Percentiles rank a stretch among this genome's conserved stretches.
Conservation (phyloP, 306 rosid genomes). For the Pyrus pyrifolia region DNA sequence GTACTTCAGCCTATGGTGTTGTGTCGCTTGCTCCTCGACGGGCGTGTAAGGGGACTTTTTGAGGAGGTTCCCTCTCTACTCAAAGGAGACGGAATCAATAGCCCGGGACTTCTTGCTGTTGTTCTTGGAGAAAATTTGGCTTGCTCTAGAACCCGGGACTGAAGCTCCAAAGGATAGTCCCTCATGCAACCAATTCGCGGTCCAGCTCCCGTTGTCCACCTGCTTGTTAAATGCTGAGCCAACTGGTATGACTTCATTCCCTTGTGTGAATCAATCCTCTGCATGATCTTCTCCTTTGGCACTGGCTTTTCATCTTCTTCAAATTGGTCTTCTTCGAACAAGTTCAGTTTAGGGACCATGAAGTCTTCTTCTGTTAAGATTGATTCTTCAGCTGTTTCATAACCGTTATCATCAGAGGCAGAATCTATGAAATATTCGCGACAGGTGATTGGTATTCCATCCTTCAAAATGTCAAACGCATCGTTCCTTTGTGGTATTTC, state of each 20-base stretch:
- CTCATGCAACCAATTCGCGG: conserved; percentile 91
- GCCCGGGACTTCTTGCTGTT: conserved; percentile 22
- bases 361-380: conserved; percentile 57
- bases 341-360: conserved; percentile 61
- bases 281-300: conserved; percentile 54
- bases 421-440: conserved; percentile 14
- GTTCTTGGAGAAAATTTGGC: conserved; percentile 65
- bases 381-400: conserved; percentile 83
- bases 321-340: conserved; percentile 44
- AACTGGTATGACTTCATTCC: conserved; percentile 67
- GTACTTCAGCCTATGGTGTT: conserved; percentile 8
- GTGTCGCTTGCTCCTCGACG: neutral
- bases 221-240: conserved; percentile 49
- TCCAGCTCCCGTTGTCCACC: conserved; percentile 82
- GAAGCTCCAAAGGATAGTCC: conserved; percentile 80
- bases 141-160: conserved; percentile 50
- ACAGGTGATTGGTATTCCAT: conserved; percentile 11
- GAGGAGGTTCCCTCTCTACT: conserved; percentile 8
- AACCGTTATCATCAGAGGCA: conserved; percentile 37
- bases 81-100: conserved; percentile 15
- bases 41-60: neutral
- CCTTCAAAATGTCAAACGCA: conserved; percentile 20
- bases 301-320: conserved; percentile 36
- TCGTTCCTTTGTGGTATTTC: conserved; percentile 43
- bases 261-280: conserved; percentile 64